Evolutionary conservation across 2,329 filamentous ascomycete genomes (phyloP), one percentile per base, ranked within the genome.

Genomic region (Alternaria ventricosa): DNA sequence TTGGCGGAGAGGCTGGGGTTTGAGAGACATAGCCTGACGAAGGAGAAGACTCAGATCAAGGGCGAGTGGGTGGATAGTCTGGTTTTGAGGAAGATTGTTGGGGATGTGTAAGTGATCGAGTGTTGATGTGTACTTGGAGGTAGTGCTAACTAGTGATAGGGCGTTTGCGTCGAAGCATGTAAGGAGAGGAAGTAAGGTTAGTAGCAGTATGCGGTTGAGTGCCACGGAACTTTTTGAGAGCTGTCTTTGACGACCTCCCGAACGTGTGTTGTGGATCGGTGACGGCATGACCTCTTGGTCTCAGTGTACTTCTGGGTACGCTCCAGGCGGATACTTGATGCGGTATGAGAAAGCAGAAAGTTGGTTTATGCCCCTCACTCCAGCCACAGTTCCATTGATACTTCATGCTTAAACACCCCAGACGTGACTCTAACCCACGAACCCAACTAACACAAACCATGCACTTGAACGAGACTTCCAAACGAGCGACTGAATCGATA

Each of bases 41-140:
- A 77, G 59, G 71, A 64, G 27, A 74, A 61, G 18, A 76, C 59
- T 54, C 68, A 78, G 64, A 64, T 71, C 25, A 79, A 79, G 23
- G 77, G 76, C 3, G 76, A 76, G 27, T 75, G 71, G 76, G 77
- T 79, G 4, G 76, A 69, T 49, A 72, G 66, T 22, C 50, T 78
- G 44, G 74, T 77, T 6, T 73, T 71, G 64, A 65, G 63, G 22
- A 75, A 72, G 58, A 54, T 64, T 13, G 55, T 65, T 47, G 65
- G 65, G 6, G 65, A 67, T 62, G 47, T 56, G 65, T 67, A 30
- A 67, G 65, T 62, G 2, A 3, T 13, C 5, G 8, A 1, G 1
- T 47, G 7, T n/a, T 18, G n/a, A 13, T n/a, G 6, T 43, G 4
- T 58, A 4, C 33, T 13, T 23, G 45, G 28, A 30, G 22, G 27